Evolutionary conservation across 768 basidiomycete genomes (phyloP), one percentile per base, ranked within the genome.

Genomic region (Boletus insuetus): DNA sequence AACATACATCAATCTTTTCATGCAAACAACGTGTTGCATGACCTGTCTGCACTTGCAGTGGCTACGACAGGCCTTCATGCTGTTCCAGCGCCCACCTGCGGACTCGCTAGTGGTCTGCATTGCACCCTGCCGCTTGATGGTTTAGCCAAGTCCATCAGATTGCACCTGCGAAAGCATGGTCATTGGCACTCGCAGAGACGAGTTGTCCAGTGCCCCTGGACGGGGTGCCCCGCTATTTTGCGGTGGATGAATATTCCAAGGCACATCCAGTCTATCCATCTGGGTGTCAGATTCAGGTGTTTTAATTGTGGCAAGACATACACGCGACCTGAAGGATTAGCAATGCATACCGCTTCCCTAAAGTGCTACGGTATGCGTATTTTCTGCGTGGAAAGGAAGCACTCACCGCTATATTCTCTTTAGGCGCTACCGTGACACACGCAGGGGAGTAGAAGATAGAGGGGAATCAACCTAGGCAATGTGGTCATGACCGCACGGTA

Each of bases 241-340:
- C 38, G n/a, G 26, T 64, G 63, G 63, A 45, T 37, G 50, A 64
- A 51, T 17, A 46, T 62, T 1, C 42, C 53, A 8, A 58, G 63
- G 26, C 60, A 64, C 6, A 53, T 64, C 40, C 54, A 41, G 11
- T 62, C 60, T 4, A 13, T 48, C 24, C 64, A 64, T 24, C 39
- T 62, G 7, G 49, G 49, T 17, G 40, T 65, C 39, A 43, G 53
- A 16, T 53, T 59, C n/a, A 29, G 4, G 5, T 59, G 60, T 19
- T 7, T 8, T 16, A 41, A 51, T 6, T 65, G 60, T 4, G 39
- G 24, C 4, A 64, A 53, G 29, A 1, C 8, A 2, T 64, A 61
- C 26, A 55, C 55, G 1, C 54, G 62, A 16, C 38, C 8, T 1
- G 19, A 39, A 34, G 53, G 20, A 5, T 47, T 64, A 22, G 41